phyloP scores from a whole-genome alignment of 805 yeast genomes.

The Kockiozyma suomiensis region DNA sequence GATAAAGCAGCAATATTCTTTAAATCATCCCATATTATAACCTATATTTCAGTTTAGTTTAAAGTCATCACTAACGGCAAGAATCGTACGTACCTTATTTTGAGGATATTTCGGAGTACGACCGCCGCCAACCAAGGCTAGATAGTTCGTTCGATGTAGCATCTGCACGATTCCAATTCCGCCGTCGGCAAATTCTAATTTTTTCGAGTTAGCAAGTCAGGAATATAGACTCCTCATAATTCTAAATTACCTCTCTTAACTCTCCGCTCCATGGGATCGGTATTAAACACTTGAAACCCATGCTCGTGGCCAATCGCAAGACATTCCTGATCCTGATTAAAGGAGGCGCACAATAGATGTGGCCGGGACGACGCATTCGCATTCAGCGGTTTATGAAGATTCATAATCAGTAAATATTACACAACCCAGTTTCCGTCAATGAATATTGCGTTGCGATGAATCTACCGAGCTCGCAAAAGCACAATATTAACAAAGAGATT shows the following conservation, averaged over 20 bases:
- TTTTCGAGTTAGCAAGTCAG: background rate
- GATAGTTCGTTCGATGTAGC: constrained; percentile 88
- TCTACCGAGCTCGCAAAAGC: too few species aligned
- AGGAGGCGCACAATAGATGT: constrained; percentile 58
- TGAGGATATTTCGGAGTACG: constrained; percentile 73
- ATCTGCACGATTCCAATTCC: constrained; percentile 80
- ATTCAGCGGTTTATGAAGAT: constrained; percentile 31
- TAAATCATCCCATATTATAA: constrained; percentile 90
- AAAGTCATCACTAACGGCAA: background rate
- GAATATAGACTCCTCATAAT: background rate
- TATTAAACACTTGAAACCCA: constrained; percentile 83
- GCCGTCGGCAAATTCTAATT: constrained; percentile 44
- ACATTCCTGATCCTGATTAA: constrained; percentile 90
- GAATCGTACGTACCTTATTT: constrained; percentile 51
- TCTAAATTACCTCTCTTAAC: constrained; percentile 54
- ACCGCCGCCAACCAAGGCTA: constrained; percentile 91
- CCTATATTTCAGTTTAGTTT: constrained; percentile 31
- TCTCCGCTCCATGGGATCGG: constrained; percentile 81
- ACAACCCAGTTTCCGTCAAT: background rate
- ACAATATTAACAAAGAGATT: background rate
- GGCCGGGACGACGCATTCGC: constrained; percentile 22
- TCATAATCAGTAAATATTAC: constrained; percentile 13
- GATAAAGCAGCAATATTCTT: constrained; percentile 71
- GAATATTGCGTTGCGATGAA: too few species aligned
- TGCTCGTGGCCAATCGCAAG: constrained; percentile 78